Evolutionary conservation across 2,329 filamentous ascomycete species (phyloP).

Genomic region (Botrytis squamosa): DNA sequence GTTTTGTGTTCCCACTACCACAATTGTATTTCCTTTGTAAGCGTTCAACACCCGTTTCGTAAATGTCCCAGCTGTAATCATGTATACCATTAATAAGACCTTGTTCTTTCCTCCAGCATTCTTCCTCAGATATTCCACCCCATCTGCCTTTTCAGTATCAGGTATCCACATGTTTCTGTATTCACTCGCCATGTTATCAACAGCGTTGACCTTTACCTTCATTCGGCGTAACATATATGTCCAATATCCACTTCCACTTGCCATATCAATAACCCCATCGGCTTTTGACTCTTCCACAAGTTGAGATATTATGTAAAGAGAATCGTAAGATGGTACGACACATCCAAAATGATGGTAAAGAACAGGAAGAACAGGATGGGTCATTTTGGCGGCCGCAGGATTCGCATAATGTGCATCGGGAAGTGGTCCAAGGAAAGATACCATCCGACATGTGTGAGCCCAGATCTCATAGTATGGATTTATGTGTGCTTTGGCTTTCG

Average conservation of each 20-base stretch:
- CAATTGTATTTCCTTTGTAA: constrained; percentile 62
- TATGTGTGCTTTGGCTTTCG: constrained; percentile 47
- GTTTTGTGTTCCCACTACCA: constrained; percentile 75
- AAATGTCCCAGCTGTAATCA: constrained; percentile 63
- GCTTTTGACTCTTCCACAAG: constrained; percentile 42
- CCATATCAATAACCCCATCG: constrained; percentile 63
- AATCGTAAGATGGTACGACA: constrained; percentile 65
- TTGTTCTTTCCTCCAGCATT: constrained; percentile 51
- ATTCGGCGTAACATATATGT: constrained; percentile 65
- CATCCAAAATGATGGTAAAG: constrained; percentile 81
- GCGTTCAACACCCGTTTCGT: constrained; percentile 60
- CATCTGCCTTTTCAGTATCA: constrained; percentile 64
- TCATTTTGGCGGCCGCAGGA: constrained; percentile 51
- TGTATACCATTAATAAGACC: constrained; percentile 70
- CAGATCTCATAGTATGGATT: constrained; percentile 72
- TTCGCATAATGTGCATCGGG: constrained; percentile 46
- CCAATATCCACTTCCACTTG: constrained; percentile 75
- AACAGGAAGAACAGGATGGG: constrained; percentile 68
- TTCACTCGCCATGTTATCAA: constrained; percentile 66
- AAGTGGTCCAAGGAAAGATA: constrained; percentile 62
- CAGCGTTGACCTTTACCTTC: constrained; percentile 53
- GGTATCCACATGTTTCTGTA: constrained; percentile 69
- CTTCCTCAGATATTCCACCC: constrained; percentile 55
- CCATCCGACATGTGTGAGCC: constrained; percentile 59
- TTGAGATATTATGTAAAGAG: constrained; percentile 57